Conservation (phyloP, 352 stramenopile genomes). For the Pythium monospermum region DNA sequence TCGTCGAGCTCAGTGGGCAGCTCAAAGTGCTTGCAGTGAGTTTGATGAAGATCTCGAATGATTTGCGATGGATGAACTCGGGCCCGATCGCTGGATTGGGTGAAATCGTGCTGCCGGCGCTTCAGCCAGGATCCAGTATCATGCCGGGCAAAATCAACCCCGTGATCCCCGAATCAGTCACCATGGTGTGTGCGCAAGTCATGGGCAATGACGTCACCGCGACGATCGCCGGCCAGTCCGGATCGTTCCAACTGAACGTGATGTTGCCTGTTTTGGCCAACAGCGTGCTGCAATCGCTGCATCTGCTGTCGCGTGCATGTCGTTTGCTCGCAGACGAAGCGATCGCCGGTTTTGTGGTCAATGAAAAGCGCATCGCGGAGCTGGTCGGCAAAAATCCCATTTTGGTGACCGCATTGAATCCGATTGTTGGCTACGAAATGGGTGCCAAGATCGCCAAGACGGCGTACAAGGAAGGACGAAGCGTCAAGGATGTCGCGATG, state of each 20-base stretch:
- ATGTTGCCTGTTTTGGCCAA: conserved; percentile 53
- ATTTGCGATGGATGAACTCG: conserved; percentile 89
- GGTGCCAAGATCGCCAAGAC: conserved; percentile 56
- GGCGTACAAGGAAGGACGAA: conserved; percentile 47
- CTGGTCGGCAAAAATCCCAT: conserved; percentile 54
- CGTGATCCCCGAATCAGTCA: conserved; percentile 43
- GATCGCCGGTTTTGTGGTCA: conserved; percentile 38
- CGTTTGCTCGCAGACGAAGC: conserved; percentile 39
- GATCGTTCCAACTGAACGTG: conserved; percentile 56
- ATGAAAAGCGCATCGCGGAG: conserved; percentile 36
- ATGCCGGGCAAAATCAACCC: conserved; percentile 98
- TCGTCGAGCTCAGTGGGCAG: conserved; percentile 89
- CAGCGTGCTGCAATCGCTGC: conserved; percentile 44
- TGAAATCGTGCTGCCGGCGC: conserved; percentile 87
- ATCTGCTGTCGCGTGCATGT: conserved; percentile 34
- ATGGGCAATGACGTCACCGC: conserved; percentile 55
- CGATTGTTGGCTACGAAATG: conserved; percentile 51
- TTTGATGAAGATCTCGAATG: conserved; percentile 96
- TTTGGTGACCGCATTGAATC: conserved; percentile 54
- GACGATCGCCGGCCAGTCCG: conserved; percentile 42
- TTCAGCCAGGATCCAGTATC: conserved; percentile 93
- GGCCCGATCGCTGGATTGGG: conserved; percentile 92
- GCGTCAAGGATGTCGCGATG: conserved; percentile 44
- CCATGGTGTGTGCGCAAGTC: conserved; percentile 54
- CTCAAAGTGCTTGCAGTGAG: conserved; percentile 89